Percentiles rank a stretch among this genome's conserved stretches.
Evolutionary conservation across 169 alveolate species (phyloP).

Genomic region (Plasmodium blacklocki): DNA sequence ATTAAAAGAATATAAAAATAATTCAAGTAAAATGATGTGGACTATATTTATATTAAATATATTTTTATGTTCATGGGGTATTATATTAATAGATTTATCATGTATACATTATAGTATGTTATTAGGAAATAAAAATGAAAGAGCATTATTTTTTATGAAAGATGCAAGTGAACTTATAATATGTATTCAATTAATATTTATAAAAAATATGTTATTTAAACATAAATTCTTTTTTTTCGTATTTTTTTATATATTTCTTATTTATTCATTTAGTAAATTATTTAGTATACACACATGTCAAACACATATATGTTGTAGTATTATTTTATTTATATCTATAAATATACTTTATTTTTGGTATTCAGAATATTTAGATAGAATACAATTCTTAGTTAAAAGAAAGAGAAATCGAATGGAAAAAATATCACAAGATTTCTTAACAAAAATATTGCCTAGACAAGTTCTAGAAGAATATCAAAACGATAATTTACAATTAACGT

Average conservation of each 20-base stretch:
- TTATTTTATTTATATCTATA: conserved; percentile 79
- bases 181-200: conserved; percentile 85
- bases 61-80: conserved; percentile 70
- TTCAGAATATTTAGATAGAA: conserved; percentile 90
- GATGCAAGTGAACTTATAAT: conserved; percentile 79
- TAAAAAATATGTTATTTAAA: conserved; percentile 86
- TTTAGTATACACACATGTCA: conserved; percentile 77
- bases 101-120: conserved; percentile 56
- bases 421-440: conserved; percentile 89
- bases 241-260: conserved; percentile 83
- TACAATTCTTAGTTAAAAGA: conserved; percentile 88
- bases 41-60: conserved; percentile 63
- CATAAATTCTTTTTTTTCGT: conserved; percentile 86
- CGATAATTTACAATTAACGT: conserved; percentile 87
- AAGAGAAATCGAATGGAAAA: conserved; percentile 90
- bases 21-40: conserved; percentile 77
- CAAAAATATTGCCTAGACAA: conserved; percentile 92
- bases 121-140: conserved; percentile 12
- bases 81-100: conserved; percentile 49
- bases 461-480: conserved; percentile 91
- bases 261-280: conserved; percentile 83
- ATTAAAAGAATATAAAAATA: conserved; percentile 49
- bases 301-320: conserved; percentile 74
- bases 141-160: conserved; percentile 64
- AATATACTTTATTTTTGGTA: conserved; percentile 84